phyloP scores from a whole-genome alignment of 2,329 filamentous ascomycete genomes.

The Trichophyton benhamiae region DNA sequence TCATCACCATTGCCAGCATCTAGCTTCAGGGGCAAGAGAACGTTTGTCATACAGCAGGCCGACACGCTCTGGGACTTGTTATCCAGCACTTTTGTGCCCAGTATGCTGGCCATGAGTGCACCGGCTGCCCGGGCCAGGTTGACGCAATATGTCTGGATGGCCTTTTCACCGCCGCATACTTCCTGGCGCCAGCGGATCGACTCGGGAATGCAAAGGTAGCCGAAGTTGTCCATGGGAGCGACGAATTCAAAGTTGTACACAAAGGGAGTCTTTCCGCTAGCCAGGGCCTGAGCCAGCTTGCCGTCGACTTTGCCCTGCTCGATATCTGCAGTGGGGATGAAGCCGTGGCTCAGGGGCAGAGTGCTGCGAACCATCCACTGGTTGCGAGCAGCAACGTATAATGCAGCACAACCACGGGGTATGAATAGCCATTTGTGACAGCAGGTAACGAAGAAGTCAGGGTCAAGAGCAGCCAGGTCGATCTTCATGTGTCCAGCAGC shows the following conservation, averaged over 20 bases:
- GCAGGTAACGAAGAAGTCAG: slow-evolving; percentile 81
- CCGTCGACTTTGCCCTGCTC: slow-evolving; percentile 9
- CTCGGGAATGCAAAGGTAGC: slow-evolving; percentile 61
- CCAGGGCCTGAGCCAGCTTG: not conserved
- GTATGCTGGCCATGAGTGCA: slow-evolving; percentile 43
- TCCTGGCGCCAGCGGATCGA: slow-evolving; percentile 58
- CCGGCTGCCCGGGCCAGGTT: slow-evolving; percentile 53
- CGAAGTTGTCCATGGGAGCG: slow-evolving; percentile 60
- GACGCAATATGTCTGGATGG: slow-evolving; percentile 52
- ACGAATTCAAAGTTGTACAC: slow-evolving; percentile 61
- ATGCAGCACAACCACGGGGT: slow-evolving; percentile 66
- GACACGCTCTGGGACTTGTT: slow-evolving; percentile 20
- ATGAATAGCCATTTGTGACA: slow-evolving; percentile 83
- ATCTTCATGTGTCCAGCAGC: slow-evolving; percentile 66
- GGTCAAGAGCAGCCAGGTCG: slow-evolving; percentile 52
- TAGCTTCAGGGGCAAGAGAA: slow-evolving; percentile 54
- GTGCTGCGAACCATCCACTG: slow-evolving; percentile 63
- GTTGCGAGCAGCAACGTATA: slow-evolving; percentile 66
- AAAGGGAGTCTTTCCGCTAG: not conserved
- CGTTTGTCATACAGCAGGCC: slow-evolving; percentile 56
- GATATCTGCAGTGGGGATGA: slow-evolving; percentile 36
- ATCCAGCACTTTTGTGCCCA: slow-evolving; percentile 58
- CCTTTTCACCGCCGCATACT: slow-evolving; percentile 60
- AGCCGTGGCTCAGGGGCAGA: slow-evolving; percentile 71
- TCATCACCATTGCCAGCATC: not conserved